A percentile compares a stretch with the other conserved stretches of the same genome.
Evolutionary conservation across 2,329 filamentous ascomycete species (phyloP).

Genomic region (Thielaviopsis musarum): DNA sequence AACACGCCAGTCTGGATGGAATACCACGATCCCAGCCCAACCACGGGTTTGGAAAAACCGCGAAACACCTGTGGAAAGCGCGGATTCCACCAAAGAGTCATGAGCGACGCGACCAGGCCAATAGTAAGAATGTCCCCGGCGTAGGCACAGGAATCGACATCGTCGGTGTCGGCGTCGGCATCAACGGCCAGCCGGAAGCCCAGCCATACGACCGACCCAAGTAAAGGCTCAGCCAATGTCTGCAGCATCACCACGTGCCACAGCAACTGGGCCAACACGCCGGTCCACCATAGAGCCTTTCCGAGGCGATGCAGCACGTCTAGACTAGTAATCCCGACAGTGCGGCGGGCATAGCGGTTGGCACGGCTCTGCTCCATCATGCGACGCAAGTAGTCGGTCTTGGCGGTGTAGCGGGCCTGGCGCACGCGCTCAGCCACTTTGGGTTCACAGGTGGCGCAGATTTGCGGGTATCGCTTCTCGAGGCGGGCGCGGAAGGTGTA

Average conservation of each 20-base stretch:
- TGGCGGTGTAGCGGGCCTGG: slow-evolving; percentile 61
- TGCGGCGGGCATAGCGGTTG: slow-evolving; percentile 18
- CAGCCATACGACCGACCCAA: not conserved
- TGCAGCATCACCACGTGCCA: slow-evolving; percentile 30
- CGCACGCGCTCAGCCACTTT: slow-evolving; percentile 53
- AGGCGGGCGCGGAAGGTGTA: slow-evolving; percentile 54
- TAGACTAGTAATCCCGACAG: slow-evolving; percentile 20
- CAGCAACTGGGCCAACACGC: slow-evolving; percentile 27
- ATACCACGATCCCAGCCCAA: slow-evolving; percentile 49
- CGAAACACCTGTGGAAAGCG: slow-evolving; percentile 41
- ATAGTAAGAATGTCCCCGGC: slow-evolving; percentile 27
- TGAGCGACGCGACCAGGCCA: slow-evolving; percentile 30
- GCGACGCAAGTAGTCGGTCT: slow-evolving; percentile 61
- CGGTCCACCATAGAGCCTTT: slow-evolving; percentile 31
- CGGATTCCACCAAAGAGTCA: slow-evolving; percentile 53
- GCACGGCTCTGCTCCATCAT: slow-evolving; percentile 51
- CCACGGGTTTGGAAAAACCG: slow-evolving; percentile 42
- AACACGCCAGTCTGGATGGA: slow-evolving; percentile 44
- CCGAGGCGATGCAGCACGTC: slow-evolving; percentile 28
- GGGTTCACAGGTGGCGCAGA: slow-evolving; percentile 67
- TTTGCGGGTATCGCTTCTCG: slow-evolving; percentile 73
- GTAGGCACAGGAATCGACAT: not conserved
- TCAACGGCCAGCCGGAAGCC: not conserved
- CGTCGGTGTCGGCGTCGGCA: not conserved
- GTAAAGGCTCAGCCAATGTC: not conserved